Evolutionary conservation across 371 early-diverging fungal species (phyloP), one percentile per base, ranked within the genome.

Genomic region (Globomyces sp.): DNA sequence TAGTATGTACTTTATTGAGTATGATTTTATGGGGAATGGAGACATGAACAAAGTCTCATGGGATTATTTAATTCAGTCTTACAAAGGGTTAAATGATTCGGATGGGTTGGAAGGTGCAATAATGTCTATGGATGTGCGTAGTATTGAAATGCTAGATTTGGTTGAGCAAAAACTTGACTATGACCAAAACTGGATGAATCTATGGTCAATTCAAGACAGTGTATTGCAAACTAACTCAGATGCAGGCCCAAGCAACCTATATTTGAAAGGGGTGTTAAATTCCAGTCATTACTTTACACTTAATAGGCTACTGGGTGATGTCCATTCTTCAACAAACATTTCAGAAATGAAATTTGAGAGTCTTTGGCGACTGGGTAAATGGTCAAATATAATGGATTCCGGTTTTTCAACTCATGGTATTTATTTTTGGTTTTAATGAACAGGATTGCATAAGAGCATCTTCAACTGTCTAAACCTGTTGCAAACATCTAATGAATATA

Each of bases 51-150:
- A 36, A 34, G 3, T 39, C 4, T 40, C 55, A 39, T 55, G 55
- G 55, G 40, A 55, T 6, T 39, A 39, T 39, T 64, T 76, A 34
- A 36, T 73, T 50, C 57, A 71, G 4, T 43, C 70, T n/a, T 71
- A 70, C 55, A 45, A 53, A 34, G 37, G 34, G 39, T 47, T 77
- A 43, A 69, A 71, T 47, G 67, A 71, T 41, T 13, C 64, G 1
- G 80, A 80, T 48, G 73, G 71, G 4, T 72, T 76, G 36, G 70
- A 76, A 9, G 80, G 80, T n/a, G 74, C 74, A 3, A 65, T 74
- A 40, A 57, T 68, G 1, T 43, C 34, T 2, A 39, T 64, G n/a
- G 69, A 68, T 2, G 60, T 59, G 4, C 58, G 63, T 5, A 63
- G 52, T n/a, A 45, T 53, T 11, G 58, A 44, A 4, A n/a, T 71